phyloP scores from a whole-genome alignment of 257 asterid species.

The Salvia hispanica region DNA sequence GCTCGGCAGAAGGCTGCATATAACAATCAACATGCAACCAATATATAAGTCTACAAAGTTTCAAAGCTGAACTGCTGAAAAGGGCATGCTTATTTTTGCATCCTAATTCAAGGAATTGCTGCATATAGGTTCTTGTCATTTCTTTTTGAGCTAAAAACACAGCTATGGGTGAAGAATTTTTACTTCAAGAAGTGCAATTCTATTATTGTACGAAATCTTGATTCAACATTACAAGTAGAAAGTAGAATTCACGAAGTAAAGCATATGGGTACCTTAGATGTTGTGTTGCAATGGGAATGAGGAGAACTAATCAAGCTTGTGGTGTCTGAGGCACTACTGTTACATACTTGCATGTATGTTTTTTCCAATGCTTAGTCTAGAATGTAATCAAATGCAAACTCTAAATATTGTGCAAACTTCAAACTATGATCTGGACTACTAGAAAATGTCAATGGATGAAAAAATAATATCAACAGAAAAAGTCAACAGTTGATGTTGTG shows the following conservation, averaged over 20 bases:
- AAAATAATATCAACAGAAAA: too few species aligned
- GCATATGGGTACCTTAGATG: too few species aligned
- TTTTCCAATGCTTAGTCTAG: too few species aligned
- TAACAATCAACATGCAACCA: conserved; percentile 12
- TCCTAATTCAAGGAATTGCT: too few species aligned
- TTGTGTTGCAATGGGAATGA: conserved; percentile 25
- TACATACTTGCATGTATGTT: too few species aligned
- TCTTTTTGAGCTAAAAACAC: background rate
- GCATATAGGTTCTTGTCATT: background rate
- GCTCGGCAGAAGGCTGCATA: conserved; percentile 62
- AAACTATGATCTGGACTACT: too few species aligned
- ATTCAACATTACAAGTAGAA: background rate
- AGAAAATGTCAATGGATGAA: too few species aligned
- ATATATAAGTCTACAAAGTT: background rate
- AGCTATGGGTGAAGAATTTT: background rate
- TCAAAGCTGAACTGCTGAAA: background rate
- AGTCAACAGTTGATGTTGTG: too few species aligned
- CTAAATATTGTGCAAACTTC: too few species aligned
- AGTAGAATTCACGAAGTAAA: background rate
- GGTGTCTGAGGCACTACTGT: conserved; percentile 6
- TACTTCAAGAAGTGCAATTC: background rate
- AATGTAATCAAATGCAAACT: too few species aligned
- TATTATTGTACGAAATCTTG: background rate
- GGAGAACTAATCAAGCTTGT: conserved; percentile 20
- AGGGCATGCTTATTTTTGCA: too few species aligned